Percentiles rank a stretch among this genome's conserved stretches.
phyloP scores from a whole-genome alignment of 2,329 filamentous ascomycete genomes.

The Colletotrichum phormii region DNA sequence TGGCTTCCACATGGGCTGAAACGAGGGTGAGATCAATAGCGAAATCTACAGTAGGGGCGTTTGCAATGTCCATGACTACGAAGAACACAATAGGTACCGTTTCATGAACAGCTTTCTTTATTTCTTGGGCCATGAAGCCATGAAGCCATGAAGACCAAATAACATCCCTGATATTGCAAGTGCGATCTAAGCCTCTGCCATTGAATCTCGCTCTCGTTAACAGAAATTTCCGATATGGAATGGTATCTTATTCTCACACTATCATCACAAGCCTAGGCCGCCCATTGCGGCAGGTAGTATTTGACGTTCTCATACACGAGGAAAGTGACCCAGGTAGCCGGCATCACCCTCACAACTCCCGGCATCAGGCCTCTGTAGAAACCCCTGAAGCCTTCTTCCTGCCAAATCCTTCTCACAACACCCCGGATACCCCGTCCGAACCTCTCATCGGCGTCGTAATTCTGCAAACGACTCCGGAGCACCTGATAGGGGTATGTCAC shows the following conservation, averaged over 20 bases:
- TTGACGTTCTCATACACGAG: constrained; percentile 96
- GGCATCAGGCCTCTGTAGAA: constrained; percentile 94
- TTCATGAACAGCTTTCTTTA: background rate
- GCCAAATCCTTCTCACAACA: constrained; percentile 80
- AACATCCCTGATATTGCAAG: background rate
- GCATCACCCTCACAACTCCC: constrained; percentile 90
- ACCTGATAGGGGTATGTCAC: constrained; percentile 97
- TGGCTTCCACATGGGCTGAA: background rate
- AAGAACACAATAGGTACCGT: background rate
- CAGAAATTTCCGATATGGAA: background rate
- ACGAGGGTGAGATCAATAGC: background rate
- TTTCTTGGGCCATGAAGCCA: background rate
- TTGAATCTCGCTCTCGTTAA: background rate
- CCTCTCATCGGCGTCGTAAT: constrained; percentile 80
- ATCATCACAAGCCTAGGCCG: constrained; percentile 12
- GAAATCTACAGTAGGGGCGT: background rate
- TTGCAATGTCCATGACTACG: background rate
- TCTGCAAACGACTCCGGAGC: constrained; percentile 87
- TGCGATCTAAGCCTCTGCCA: no score
- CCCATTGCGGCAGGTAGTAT: constrained; percentile 68
- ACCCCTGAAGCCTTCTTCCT: constrained; percentile 80
- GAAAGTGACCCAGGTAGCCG: constrained; percentile 96
- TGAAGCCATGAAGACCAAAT: background rate
- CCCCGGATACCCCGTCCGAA: constrained; percentile 80
- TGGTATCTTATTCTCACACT: background rate